A percentile compares a stretch with the other conserved stretches of the same genome.
Evolutionary conservation across 73 alveolate genomes (phyloP).

Genomic region (Stentor roeselii): DNA sequence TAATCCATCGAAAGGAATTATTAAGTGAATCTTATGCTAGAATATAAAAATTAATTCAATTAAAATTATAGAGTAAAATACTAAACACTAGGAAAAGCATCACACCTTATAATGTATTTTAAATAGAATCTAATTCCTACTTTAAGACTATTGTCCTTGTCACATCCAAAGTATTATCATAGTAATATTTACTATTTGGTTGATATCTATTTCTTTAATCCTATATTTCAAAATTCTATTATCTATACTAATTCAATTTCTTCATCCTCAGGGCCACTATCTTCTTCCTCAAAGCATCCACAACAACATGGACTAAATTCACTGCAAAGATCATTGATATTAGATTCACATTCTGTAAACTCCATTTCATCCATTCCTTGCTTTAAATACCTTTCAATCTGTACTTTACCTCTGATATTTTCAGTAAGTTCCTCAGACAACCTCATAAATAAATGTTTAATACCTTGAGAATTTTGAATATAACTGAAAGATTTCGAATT

Average conservation of each 20-base stretch:
- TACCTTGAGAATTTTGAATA: conserved; percentile 64
- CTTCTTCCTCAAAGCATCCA: conserved; percentile 92
- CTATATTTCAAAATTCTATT: neutral
- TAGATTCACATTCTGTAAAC: conserved; percentile 92
- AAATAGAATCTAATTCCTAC: too few species aligned
- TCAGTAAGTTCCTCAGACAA: conserved; percentile 76
- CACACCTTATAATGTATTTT: too few species aligned
- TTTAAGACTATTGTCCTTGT: too few species aligned
- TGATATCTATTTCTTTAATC: too few species aligned
- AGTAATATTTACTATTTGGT: too few species aligned
- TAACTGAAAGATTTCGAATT: conserved; percentile 56
- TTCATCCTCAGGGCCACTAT: conserved; percentile 70
- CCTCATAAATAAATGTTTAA: conserved; percentile 66
- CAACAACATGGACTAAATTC: conserved; percentile 90
- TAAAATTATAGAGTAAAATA: too few species aligned
- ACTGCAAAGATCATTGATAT: conserved; percentile 93
- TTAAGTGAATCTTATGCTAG: too few species aligned
- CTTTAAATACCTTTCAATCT: conserved; percentile 82
- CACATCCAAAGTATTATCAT: too few species aligned
- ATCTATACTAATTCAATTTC: conserved; percentile 53
- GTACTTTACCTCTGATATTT: conserved; percentile 87
- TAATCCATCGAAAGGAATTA: too few species aligned
- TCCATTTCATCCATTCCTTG: conserved; percentile 92
- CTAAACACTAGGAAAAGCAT: too few species aligned
- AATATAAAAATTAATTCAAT: too few species aligned